phyloP scores from a whole-genome alignment of 148 eudicot species.

The Arctostaphylos glauca region DNA sequence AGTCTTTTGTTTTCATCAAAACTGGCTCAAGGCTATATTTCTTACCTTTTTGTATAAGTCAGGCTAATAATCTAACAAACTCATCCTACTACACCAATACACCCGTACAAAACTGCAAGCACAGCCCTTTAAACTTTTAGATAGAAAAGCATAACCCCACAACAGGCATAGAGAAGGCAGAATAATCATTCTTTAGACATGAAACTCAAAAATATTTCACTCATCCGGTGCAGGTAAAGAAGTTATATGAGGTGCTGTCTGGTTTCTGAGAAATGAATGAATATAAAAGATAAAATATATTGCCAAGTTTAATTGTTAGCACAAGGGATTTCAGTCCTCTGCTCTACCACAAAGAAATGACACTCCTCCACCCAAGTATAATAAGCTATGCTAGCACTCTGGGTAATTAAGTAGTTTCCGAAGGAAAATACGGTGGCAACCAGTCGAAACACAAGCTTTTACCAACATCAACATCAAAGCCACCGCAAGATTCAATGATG shows the following conservation, averaged over 20 bases:
- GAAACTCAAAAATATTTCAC: not conserved
- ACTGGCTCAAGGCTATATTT: not conserved
- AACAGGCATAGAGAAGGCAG: not conserved
- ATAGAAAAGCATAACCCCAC: not conserved
- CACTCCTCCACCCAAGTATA: not conserved
- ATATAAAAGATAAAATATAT: not conserved
- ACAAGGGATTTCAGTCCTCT: no score
- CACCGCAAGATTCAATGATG: not conserved
- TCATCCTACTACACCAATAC: not conserved
- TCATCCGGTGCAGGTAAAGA: not conserved
- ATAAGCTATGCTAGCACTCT: not conserved
- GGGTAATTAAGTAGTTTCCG: not conserved
- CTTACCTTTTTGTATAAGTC: not conserved
- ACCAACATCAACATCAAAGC: slow-evolving; percentile 1
- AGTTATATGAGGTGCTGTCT: not conserved
- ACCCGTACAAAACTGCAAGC: not conserved
- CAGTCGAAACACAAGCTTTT: not conserved
- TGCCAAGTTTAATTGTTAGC: not conserved
- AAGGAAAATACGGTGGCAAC: not conserved
- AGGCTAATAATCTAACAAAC: not conserved
- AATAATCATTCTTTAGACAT: not conserved
- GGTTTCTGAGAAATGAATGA: not conserved
- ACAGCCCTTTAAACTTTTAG: not conserved
- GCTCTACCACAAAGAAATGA: not conserved
- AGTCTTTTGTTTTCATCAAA: not conserved